Base-by-base conservation (phyloP, 352 stramenopile genomes). In the Globisporangium cederbergense region DNA sequence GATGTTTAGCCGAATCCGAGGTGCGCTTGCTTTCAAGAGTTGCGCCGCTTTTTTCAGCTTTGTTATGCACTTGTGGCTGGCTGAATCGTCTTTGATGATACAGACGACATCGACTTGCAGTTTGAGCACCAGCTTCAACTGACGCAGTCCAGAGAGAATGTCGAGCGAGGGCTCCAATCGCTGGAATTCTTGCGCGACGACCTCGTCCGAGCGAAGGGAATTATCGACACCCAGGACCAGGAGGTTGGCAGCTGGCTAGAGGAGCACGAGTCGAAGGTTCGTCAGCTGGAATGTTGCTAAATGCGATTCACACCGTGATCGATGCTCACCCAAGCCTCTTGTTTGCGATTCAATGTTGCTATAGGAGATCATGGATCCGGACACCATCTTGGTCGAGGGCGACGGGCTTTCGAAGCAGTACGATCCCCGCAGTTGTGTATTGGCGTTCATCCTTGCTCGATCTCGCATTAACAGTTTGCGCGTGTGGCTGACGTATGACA, bases 51-150 rank as follows among this genome's bases (percentile, higher is more conserved):
- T 16, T 3, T 45, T 42, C 40, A 11, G n/a, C 25, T 2, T 42
- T 51, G 50, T 25, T 65, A 22, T 49, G 14, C 50, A 14, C 34
- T 54, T 4, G 32, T 36, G 13, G n/a, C 11, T 56, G 7, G 42
- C 32, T 25, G 36, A 22, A 7, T 45, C 2, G 13, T 28, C 42
- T 57, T 67, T 40, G 25, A 1, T 56, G 25, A 6, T 4, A 18
- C 22, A 74, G 83, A 92, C 58, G 83, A 92, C 45, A 93, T 93
- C 42, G 88, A 96, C 69, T 36, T 90, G 45, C 86, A 96, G 68
- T 94, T 93, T 64, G 88, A 96, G 61, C 84, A 93, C 64, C 85
- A 93, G 60, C 73, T 93, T 1, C 82, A 93, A 62, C 70, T 96
- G 16, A 88, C 84, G 2, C 83, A 96, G 60, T 93, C 86, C 20